Percentiles rank a stretch among this genome's conserved stretches.
phyloP scores from a whole-genome alignment of 495 filamentous ascomycete species.

The Lasiosphaeria miniovina region DNA sequence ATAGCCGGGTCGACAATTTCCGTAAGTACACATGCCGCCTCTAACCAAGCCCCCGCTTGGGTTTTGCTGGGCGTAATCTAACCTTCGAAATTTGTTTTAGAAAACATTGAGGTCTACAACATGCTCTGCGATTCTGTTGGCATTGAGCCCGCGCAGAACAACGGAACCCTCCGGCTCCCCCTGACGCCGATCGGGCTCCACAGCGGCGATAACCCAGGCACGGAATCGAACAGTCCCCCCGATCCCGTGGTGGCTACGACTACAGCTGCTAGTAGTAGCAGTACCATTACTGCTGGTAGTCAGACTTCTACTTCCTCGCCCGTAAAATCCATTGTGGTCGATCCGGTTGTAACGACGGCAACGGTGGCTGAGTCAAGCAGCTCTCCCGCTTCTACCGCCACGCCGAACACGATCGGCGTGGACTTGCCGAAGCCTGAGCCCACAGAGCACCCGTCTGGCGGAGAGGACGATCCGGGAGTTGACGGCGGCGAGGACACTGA shows the following conservation, averaged over 20 bases:
- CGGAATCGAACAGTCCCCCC: conserved; percentile 27
- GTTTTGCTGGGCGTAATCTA: conserved; percentile 15
- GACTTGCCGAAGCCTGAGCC: conserved; percentile 22
- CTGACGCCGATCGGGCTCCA: conserved; percentile 68
- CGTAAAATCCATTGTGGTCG: conserved; percentile 19
- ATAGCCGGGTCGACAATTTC: conserved; percentile 77
- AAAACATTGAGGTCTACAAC: conserved; percentile 95
- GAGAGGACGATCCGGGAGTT: conserved; percentile 7
- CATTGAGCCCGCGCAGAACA: conserved; percentile 66
- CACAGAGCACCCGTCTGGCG: conserved; percentile 13
- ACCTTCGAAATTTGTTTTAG: conserved; percentile 33
- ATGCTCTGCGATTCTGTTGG: conserved; percentile 84
- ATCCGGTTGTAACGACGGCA: conserved; percentile 9
- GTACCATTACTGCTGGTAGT: not conserved
- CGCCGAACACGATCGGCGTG: conserved; percentile 15
- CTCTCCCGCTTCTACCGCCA: not conserved
- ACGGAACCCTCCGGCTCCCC: conserved; percentile 82
- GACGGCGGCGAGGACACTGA: conserved; percentile 7
- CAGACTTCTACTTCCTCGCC: conserved; percentile 19
- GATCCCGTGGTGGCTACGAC: conserved; percentile 22
- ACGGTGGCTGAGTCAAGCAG: not conserved
- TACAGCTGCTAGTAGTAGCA: not conserved
- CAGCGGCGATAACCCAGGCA: conserved; percentile 24
- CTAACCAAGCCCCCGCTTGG: not conserved
- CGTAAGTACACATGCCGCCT: conserved; percentile 55